Evolutionary conservation across 257 asterid species (phyloP), one percentile per base, ranked within the genome.

Genomic region (Oldenlandia corymbosa): DNA sequence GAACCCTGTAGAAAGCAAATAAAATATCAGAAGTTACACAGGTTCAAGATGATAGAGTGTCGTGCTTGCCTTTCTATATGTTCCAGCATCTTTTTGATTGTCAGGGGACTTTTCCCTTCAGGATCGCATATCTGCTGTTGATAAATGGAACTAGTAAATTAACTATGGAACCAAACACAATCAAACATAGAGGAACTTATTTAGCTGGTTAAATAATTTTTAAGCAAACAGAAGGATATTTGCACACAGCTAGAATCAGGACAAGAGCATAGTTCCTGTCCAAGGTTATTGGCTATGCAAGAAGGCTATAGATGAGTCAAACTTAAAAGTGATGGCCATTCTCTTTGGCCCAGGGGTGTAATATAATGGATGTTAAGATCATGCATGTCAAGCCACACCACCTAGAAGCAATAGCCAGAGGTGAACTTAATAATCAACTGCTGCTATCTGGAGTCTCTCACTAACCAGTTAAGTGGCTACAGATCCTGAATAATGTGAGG

Each of bases 51-150:
- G n/a, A 20, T 10, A 46, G 36, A 6, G 9, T 41, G 18, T 21
- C 21, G 56, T 39, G 52, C 57, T 51, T 76, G 72, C 93, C 86
- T 83, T 70, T 81, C 88, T 43, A 76, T 80, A 21, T 53, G 69
- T 65, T 78, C 79, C 41, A 75, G 81, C 53, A 83, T 82, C 66
- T 85, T 76, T 60, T 37, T 65, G 59, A 80, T 75, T 58, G 76
- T 52, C 65, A 73, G 21, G 72, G 50, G 64, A 63, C 65, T 45
- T 12, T 71, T 63, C 56, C 62, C 63, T 63, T 69, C 69, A 31
- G 78, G 69, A 67, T 48, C 23, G 31, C 59, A 60, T 27, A 50
- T 71, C 84, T 80, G 79, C 66, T 57, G 79, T 28, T 36, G 23
- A 60, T 66, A 72, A 0, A 36, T 37, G 36, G 6, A 21, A 24